These are phyloP conservation scores for Coniochaeta sp. DNA, from an alignment of 2,329 filamentous ascomycete species.

Conservation along the genomic window DNA sequence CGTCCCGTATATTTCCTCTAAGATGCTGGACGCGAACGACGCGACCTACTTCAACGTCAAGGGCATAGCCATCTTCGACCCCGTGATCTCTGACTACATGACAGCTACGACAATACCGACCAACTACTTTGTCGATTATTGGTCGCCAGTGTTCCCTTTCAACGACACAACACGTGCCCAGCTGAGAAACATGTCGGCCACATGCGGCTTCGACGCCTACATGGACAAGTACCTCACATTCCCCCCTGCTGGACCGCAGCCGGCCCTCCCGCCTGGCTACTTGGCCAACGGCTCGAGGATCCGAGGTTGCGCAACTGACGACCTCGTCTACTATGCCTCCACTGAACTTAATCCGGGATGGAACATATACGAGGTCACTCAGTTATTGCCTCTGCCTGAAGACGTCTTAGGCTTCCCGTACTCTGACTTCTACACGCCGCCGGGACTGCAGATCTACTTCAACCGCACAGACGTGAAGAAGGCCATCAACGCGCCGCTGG, in stretches of 20 bases:
- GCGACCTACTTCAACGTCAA: constrained; percentile 57
- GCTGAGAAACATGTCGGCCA: background rate
- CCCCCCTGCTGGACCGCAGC: constrained; percentile 55
- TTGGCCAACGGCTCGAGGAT: constrained; percentile 16
- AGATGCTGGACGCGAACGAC: constrained; percentile 60
- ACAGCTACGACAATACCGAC: constrained; percentile 36
- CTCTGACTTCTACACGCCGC: constrained; percentile 52
- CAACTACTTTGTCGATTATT: constrained; percentile 50
- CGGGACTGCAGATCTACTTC: constrained; percentile 57
- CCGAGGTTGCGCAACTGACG: constrained; percentile 41
- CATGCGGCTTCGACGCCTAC: constrained; percentile 54
- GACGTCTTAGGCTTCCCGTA: constrained; percentile 63
- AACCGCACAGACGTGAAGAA: constrained; percentile 61
- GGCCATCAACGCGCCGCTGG: constrained; percentile 62
- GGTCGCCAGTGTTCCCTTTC: constrained; percentile 49
- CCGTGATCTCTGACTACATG: constrained; percentile 39
- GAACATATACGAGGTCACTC: constrained; percentile 66
- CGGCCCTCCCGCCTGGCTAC: constrained; percentile 33
- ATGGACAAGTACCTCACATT: constrained; percentile 54
- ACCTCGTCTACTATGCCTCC: constrained; percentile 45
- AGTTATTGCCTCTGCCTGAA: constrained; percentile 51
- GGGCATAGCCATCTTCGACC: constrained; percentile 62
- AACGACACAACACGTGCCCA: constrained; percentile 34
- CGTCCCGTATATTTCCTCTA: constrained; percentile 61
- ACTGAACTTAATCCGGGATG: constrained; percentile 65